Evolutionary conservation across 768 basidiomycete species (phyloP).

Genomic region (Mycena amicta): DNA sequence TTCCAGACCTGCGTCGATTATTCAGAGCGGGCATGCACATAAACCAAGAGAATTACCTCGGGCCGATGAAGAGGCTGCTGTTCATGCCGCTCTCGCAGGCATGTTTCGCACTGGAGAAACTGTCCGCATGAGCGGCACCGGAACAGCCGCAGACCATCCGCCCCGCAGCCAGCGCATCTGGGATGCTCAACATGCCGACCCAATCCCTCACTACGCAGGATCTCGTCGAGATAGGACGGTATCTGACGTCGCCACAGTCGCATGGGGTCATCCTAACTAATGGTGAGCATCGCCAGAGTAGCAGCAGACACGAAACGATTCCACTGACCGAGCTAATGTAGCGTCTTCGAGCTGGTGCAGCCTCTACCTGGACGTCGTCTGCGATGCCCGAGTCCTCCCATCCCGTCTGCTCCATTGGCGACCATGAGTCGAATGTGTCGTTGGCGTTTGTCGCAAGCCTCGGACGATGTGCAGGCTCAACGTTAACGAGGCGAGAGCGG

Average conservation of each 20-base stretch:
- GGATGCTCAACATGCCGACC: not conserved
- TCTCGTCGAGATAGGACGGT: not conserved
- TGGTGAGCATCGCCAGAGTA: not conserved
- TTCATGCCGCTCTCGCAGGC: not conserved
- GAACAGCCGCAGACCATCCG: not conserved
- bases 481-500: not conserved
- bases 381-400: not conserved
- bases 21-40: not conserved
- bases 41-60: not conserved
- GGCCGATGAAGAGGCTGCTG: not conserved
- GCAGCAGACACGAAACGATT: not conserved
- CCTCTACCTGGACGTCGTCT: not conserved
- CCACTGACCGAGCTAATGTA: not conserved
- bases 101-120: not conserved
- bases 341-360: too few species aligned
- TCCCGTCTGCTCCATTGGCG: not conserved
- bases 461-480: not conserved
- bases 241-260: not conserved
- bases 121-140: not conserved
- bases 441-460: not conserved
- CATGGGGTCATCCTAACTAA: not conserved
- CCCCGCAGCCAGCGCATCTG: not conserved
- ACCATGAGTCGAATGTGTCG: not conserved
- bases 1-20: not conserved
- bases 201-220: not conserved